Percentiles rank a stretch among this genome's conserved stretches.
Conservation (phyloP, 1,139 yeast genomes). For the Sugiyamaella sp. region DNA sequence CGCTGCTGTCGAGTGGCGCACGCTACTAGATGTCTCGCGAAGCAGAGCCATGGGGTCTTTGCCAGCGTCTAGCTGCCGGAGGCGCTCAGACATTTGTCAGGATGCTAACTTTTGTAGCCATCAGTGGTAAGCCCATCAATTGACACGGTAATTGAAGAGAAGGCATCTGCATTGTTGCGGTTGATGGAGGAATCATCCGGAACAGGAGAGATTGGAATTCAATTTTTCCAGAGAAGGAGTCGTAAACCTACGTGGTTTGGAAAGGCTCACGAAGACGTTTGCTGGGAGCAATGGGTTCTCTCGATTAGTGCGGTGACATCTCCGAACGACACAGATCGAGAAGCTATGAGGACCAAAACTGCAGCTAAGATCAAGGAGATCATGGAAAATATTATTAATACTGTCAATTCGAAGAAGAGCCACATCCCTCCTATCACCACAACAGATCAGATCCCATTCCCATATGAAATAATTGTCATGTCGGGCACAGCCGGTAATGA, state of each 20-base stretch:
- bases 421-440: constrained; percentile 79
- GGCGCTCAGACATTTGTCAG: too few species aligned
- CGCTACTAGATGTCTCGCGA: too few species aligned
- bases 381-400: constrained; percentile 52
- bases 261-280: constrained; percentile 45
- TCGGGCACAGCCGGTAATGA: constrained; percentile 31
- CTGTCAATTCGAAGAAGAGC: constrained; percentile 57
- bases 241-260: constrained; percentile 48
- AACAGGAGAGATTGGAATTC: constrained; percentile 37
- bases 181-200: constrained; percentile 27
- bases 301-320: constrained; percentile 40
- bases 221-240: constrained; percentile 43
- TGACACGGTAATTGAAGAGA: constrained; percentile 38
- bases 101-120: constrained; percentile 30
- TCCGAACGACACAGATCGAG: constrained; percentile 33
- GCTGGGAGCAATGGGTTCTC: constrained; percentile 57
- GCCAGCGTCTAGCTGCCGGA: too few species aligned
- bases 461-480: constrained; percentile 50
- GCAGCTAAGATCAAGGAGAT: constrained; percentile 46
- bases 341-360: constrained; percentile 28
- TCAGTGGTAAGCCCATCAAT: constrained; percentile 38
- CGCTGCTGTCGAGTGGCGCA: too few species aligned
- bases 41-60: too few species aligned
- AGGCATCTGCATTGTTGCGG: constrained; percentile 35
- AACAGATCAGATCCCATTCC: constrained; percentile 68